Evolutionary conservation across 768 basidiomycete genomes (phyloP).

Genomic region (Candolleomyces eurysporus): DNA sequence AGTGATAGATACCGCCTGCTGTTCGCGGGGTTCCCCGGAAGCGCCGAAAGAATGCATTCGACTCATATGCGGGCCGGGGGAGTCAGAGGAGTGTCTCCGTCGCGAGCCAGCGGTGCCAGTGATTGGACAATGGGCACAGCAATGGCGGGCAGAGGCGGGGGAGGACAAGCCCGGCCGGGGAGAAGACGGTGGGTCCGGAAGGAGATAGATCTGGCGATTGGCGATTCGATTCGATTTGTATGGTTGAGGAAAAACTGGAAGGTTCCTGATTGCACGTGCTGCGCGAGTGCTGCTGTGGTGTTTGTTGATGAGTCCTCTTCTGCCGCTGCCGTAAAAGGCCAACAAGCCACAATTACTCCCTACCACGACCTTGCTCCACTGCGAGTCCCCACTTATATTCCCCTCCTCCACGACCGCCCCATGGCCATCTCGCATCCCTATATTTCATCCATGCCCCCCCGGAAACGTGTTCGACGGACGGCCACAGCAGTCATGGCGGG

Average conservation of each 20-base stretch:
- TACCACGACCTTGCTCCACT: slow-evolving; percentile 53
- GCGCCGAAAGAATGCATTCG: neutral
- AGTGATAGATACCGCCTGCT: neutral
- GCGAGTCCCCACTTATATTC: slow-evolving; percentile 36
- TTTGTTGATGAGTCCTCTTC: slow-evolving; percentile 47
- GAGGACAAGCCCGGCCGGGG: too few species aligned
- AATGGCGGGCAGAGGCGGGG: neutral
- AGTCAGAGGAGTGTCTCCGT: neutral
- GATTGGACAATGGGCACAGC: neutral
- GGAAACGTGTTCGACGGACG: slow-evolving; percentile 52
- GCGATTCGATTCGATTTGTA: slow-evolving; percentile 32
- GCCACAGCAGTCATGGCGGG: slow-evolving; percentile 79
- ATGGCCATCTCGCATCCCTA: slow-evolving; percentile 34
- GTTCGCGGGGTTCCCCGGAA: neutral
- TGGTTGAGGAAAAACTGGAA: slow-evolving; percentile 33
- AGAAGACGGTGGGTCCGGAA: slow-evolving; percentile 11
- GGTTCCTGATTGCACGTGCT: slow-evolving; percentile 49
- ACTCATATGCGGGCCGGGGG: too few species aligned
- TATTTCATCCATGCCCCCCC: slow-evolving; percentile 25
- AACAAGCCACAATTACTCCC: slow-evolving; percentile 47
- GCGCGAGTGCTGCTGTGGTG: slow-evolving; percentile 28
- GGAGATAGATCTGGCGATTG: slow-evolving; percentile 39
- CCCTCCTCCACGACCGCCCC: slow-evolving; percentile 12
- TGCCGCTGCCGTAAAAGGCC: slow-evolving; percentile 51
- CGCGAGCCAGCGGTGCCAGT: neutral